These are phyloP conservation scores for Aurantiochytrium sp. DNA, from an alignment of 108 stramenopile genomes.

Conservation along the genomic window DNA sequence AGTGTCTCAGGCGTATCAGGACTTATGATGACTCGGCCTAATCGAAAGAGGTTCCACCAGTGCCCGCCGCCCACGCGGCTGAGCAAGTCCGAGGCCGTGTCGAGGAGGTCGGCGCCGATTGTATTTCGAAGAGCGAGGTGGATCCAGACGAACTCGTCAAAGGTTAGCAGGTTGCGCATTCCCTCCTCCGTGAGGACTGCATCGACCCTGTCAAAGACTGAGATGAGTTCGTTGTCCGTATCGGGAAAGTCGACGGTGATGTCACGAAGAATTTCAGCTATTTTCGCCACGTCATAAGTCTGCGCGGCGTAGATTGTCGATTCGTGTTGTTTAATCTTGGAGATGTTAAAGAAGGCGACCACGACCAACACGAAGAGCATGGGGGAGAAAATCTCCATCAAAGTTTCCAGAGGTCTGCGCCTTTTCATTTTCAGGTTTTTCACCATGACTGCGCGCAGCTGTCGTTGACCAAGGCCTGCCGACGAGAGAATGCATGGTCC, in stretches of 20 bases:
- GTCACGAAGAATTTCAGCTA: neutral
- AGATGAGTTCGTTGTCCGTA: neutral
- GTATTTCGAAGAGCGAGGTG: neutral
- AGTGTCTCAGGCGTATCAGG: neutral
- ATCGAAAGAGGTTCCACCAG: neutral
- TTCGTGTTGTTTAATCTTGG: neutral
- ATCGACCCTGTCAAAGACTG: too few species aligned
- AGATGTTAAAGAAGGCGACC: neutral
- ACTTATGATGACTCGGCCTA: neutral
- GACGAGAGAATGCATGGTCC: neutral
- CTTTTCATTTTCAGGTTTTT: neutral
- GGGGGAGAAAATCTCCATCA: neutral
- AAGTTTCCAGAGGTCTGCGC: neutral
- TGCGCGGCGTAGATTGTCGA: neutral
- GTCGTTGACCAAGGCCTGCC: neutral
- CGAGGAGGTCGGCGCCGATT: neutral
- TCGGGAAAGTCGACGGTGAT: neutral
- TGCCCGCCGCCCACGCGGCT: neutral
- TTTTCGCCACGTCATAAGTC: neutral
- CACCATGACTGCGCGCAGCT: neutral
- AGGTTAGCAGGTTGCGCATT: neutral
- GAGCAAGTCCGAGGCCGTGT: neutral
- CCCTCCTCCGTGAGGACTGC: neutral
- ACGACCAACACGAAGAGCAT: neutral
- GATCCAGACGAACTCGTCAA: slow-evolving; percentile 11